These are phyloP conservation scores for Cladosporium phlei DNA, from an alignment of 2,329 filamentous ascomycete genomes.

Conservation along the genomic window DNA sequence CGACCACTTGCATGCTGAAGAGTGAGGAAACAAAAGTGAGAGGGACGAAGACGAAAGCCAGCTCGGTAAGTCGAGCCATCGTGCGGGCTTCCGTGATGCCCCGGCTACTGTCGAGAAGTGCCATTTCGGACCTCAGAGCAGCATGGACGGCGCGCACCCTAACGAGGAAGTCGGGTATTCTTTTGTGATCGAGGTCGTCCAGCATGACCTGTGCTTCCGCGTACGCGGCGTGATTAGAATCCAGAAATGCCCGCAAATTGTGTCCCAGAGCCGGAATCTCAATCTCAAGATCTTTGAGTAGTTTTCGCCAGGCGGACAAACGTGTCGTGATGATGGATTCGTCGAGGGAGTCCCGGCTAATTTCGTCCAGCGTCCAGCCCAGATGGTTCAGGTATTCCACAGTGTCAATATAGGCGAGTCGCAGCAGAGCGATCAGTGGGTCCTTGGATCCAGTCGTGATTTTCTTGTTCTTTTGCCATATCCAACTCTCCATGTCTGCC, in stretches of 20 bases:
- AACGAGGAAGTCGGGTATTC: too few species aligned
- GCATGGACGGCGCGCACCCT: slow-evolving; percentile 3
- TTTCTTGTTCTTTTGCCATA: too few species aligned
- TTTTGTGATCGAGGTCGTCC: too few species aligned
- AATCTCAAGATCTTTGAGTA: slow-evolving; percentile 15
- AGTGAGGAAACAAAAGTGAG: slow-evolving; percentile 27
- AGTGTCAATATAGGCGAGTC: neutral
- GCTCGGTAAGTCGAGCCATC: slow-evolving; percentile 30
- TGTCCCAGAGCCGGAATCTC: slow-evolving; percentile 10
- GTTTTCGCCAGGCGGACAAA: slow-evolving; percentile 13
- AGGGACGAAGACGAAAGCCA: slow-evolving; percentile 32
- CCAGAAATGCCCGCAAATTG: too few species aligned
- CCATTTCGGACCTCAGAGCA: slow-evolving; percentile 35
- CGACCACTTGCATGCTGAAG: slow-evolving; percentile 30
- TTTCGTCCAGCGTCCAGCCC: slow-evolving; percentile 10
- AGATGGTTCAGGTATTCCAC: neutral
- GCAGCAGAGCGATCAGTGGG: neutral
- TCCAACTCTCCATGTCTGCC: too few species aligned
- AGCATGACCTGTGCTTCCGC: too few species aligned
- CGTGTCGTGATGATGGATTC: slow-evolving; percentile 15
- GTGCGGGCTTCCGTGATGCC: slow-evolving; percentile 31
- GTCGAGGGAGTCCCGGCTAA: slow-evolving; percentile 16
- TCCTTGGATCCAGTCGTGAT: too few species aligned
- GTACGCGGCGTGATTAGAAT: too few species aligned
- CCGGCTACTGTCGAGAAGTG: slow-evolving; percentile 26